A percentile compares a stretch with the other conserved stretches of the same genome.
Conservation (phyloP, 176 grass and related monocot genomes). For the Hsuehochloa calcarea region DNA sequence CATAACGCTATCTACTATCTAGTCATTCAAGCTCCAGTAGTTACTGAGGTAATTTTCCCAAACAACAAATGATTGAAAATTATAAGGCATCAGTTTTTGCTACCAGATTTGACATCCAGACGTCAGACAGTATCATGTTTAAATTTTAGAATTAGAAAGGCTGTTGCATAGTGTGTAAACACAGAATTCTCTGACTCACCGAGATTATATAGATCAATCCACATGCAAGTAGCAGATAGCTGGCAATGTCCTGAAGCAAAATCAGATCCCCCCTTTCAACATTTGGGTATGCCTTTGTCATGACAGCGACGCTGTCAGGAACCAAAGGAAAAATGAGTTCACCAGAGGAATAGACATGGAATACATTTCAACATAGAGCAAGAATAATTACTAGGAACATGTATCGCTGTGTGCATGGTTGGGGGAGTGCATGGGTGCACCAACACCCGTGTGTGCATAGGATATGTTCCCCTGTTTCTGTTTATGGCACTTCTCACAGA, state of each 20-base stretch:
- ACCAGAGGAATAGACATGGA: slow-evolving; percentile 6
- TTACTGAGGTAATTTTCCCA: background rate
- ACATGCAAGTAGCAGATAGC: slow-evolving; percentile 91
- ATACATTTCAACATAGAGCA: background rate
- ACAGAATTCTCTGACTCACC: slow-evolving; percentile 44
- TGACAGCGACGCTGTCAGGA: slow-evolving; percentile 81
- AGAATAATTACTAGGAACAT: background rate
- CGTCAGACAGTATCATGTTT: background rate
- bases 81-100: background rate
- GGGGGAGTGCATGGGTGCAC: no score
- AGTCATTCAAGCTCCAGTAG: background rate
- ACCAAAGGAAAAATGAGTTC: slow-evolving; percentile 11
- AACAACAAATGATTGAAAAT: slow-evolving; percentile 1
- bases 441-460: no score
- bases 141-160: background rate
- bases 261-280: slow-evolving; percentile 53
- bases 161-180: slow-evolving; percentile 8
- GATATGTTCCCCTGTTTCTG: no score
- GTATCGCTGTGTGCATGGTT: no score
- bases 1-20: background rate
- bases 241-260: slow-evolving; percentile 87
- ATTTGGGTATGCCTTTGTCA: slow-evolving; percentile 85
- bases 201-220: slow-evolving; percentile 76
- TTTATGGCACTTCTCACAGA: background rate
- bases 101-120: background rate